Conservation (phyloP, 495 filamentous ascomycete genomes). For the Podospora australis region DNA sequence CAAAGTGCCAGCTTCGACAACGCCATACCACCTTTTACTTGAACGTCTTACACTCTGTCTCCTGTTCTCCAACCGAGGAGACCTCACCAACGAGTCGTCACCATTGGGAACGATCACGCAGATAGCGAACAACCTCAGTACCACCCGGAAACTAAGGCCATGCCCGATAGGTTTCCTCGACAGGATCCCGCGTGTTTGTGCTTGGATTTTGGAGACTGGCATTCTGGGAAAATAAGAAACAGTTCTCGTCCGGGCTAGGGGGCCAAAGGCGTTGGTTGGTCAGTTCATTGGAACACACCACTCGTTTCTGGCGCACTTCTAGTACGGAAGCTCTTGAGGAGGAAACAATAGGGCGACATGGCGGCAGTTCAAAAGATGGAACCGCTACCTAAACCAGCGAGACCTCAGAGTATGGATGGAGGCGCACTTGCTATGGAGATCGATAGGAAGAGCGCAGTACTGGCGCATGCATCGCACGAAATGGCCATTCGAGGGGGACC, state of each 20-base stretch:
- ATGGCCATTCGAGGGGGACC: conserved; percentile 29
- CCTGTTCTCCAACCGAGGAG: neutral
- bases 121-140: neutral
- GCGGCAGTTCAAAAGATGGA: conserved; percentile 30
- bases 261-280: neutral
- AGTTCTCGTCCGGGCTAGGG: neutral
- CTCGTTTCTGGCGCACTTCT: neutral
- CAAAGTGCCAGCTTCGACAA: neutral
- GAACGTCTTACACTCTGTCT: neutral
- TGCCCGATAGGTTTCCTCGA: conserved; percentile 13
- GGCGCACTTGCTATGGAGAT: conserved; percentile 14
- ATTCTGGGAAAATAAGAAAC: neutral
- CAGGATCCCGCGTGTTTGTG: conserved; percentile 4
- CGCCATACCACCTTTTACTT: neutral
- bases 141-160: conserved; percentile 13
- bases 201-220: conserved; percentile 7
- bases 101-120: neutral
- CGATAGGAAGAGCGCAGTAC: conserved; percentile 25
- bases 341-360: conserved; percentile 11
- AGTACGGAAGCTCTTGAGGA: neutral
- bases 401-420: conserved; percentile 27
- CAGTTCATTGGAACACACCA: neutral
- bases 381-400: conserved; percentile 27
- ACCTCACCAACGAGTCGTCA: neutral
- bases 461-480: conserved; percentile 18